Conservation (phyloP, 345 rosid genomes). For the Toxicodendron radicans region DNA sequence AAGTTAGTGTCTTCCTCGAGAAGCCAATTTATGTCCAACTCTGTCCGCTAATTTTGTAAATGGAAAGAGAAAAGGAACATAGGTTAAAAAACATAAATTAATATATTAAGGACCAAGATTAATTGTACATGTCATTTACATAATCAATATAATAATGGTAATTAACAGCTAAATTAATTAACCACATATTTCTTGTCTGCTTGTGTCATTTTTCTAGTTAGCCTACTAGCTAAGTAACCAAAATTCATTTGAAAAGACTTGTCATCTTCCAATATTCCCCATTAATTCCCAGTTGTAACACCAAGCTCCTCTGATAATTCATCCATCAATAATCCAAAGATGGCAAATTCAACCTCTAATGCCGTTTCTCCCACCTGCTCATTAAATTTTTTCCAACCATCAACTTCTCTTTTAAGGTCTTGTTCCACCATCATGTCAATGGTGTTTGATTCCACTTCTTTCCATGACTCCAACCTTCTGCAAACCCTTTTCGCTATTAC, state of each 20-base stretch:
- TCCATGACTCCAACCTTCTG: slow-evolving; percentile 68
- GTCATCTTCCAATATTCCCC: slow-evolving; percentile 6
- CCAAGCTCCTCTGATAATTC: slow-evolving; percentile 30
- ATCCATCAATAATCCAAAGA: slow-evolving; percentile 33
- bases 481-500: slow-evolving; percentile 48
- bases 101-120: no score
- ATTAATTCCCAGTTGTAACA: no score
- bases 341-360: slow-evolving; percentile 30
- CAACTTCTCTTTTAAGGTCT: slow-evolving; percentile 56
- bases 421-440: slow-evolving; percentile 89
- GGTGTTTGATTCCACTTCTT: slow-evolving; percentile 71
- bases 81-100: slow-evolving; percentile 1
- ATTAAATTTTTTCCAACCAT: slow-evolving; percentile 40
- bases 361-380: slow-evolving; percentile 29
- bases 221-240: slow-evolving; percentile 11
- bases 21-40: no score
- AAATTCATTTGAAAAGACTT: slow-evolving; percentile 18
- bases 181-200: slow-evolving; percentile 22
- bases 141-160: neutral
- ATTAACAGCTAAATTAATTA: no score
- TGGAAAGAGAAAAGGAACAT: no score
- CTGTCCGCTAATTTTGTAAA: neutral
- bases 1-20: no score
- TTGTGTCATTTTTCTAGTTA: neutral
- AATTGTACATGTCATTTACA: slow-evolving; percentile 21